Evolutionary conservation across 768 basidiomycete genomes (phyloP), one percentile per base, ranked within the genome.

Genomic region (Termitomyces sp.): DNA sequence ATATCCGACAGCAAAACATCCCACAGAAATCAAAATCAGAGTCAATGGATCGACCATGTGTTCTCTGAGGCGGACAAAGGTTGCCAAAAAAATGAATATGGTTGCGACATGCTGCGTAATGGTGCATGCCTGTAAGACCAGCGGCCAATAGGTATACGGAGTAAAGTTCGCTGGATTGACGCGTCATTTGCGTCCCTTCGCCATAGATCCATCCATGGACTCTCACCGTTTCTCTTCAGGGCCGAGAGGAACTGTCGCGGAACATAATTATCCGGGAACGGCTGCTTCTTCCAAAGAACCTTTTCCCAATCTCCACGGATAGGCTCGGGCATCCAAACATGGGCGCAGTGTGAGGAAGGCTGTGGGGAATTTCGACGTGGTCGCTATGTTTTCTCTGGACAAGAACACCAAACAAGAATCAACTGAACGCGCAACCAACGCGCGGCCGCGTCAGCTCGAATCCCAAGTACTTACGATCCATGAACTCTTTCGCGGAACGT

Each of bases 231-330:
- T 69, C 75, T 86, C 65, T 82, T 80, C 63, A 97, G 71, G 57
- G 90, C 86, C 0, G 87, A 83, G 44, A 95, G 78, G 72, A 97
- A 97, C 6, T 84, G 78, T 42, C 77, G 73, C 7, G 91, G 88
- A 52, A 97, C 86, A 74, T 93, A 85, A 69, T 95, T 94, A 72
- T 97, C 95, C 31, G 91, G 87, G 68, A 81, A 87, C 2, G 80
- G 74, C 69, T 88, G 88, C 54, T 67, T 73, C 70, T 84, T 87
- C 91, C 90, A 94, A n/a, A 94, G 81, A 39, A 87, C 80, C 65
- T 83, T 86, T 69, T 84, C 82, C 89, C 89, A 92, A 60, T 54
- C 54, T 29, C 31, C 26, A 29, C 54, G 46, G 29, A 20, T 33
- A 46, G 29, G 44, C 54, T 58, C 57, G 60, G 64, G 56, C 64